Percentiles rank a stretch among this genome's conserved stretches.
These are phyloP conservation scores for Quercus wislizeni DNA, from an alignment of 306 rosid genomes.

Conservation along the genomic window DNA sequence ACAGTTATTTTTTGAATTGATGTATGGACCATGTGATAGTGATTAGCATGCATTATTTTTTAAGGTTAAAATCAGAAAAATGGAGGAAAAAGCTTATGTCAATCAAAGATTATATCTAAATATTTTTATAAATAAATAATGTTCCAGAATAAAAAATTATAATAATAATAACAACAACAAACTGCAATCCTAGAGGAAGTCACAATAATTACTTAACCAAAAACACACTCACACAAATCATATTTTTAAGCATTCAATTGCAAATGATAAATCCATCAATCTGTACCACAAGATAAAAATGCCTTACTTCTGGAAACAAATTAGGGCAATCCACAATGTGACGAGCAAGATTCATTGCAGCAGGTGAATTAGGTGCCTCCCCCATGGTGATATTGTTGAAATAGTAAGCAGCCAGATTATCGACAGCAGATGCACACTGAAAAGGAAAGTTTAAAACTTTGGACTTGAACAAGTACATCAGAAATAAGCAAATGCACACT, in stretches of 20 bases:
- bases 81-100: neutral
- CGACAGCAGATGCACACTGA: constrained; percentile 99
- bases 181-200: too few species aligned
- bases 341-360: constrained; percentile 80
- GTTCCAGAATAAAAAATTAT: too few species aligned
- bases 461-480: constrained; percentile 18
- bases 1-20: neutral
- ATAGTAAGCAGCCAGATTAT: constrained; percentile 89
- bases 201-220: neutral
- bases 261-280: neutral
- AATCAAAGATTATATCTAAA: neutral
- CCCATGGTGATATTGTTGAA: constrained; percentile 95
- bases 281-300: neutral
- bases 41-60: neutral
- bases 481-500: constrained; percentile 14
- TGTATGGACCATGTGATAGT: neutral
- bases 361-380: constrained; percentile 79
- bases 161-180: too few species aligned
- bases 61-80: neutral
- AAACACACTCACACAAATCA: neutral
- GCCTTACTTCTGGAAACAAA: constrained; percentile 88
- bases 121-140: too few species aligned
- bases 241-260: neutral
- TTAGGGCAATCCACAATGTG: constrained; percentile 87
- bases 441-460: constrained; percentile 24